Conservation (phyloP, 108 stramenopile species). For the Fragilaria crotonensis region DNA sequence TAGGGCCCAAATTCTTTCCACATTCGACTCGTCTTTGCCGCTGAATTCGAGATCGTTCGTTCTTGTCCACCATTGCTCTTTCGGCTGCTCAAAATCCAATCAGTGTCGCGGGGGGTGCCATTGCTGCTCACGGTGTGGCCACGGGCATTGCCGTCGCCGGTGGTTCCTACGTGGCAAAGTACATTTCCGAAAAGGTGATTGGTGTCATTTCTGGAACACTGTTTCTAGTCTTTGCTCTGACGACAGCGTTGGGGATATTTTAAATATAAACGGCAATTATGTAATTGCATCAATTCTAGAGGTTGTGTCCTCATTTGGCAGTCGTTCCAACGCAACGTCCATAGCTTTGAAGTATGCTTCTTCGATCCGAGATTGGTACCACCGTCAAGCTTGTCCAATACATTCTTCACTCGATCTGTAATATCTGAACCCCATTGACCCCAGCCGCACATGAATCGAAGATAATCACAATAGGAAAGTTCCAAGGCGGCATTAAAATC, state of each 20-base stretch:
- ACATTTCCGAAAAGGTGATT: constrained; percentile 88
- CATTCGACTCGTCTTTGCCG: constrained; percentile 89
- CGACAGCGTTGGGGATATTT: constrained; percentile 80
- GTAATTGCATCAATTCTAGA: too few relatives aligned
- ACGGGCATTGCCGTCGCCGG: constrained; percentile 88
- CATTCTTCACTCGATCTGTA: constrained; percentile 12
- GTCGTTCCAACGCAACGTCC: too few relatives aligned
- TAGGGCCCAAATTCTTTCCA: constrained; percentile 63
- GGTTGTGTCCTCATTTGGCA: too few relatives aligned
- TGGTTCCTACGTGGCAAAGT: constrained; percentile 78
- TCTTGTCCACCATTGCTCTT: constrained; percentile 97
- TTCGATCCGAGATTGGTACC: constrained; percentile 46
- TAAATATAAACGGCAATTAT: too few relatives aligned
- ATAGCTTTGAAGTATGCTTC: constrained; percentile 53
- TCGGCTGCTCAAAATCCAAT: constrained; percentile 94
- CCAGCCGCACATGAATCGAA: constrained; percentile 67
- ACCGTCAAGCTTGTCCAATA: constrained; percentile 45
- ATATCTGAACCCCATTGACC: constrained; percentile 62
- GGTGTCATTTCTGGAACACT: constrained; percentile 84
- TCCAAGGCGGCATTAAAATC: constrained; percentile 42
- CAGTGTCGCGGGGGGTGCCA: constrained; percentile 88
- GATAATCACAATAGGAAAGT: constrained; percentile 59
- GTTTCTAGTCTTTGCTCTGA: constrained; percentile 88
- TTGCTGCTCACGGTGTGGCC: constrained; percentile 88
- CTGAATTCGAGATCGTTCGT: constrained; percentile 92